Percentiles rank a stretch among this genome's conserved stretches.
Conservation (phyloP, 1,284 basidiomycete genomes). For the Vanrija sp. region DNA sequence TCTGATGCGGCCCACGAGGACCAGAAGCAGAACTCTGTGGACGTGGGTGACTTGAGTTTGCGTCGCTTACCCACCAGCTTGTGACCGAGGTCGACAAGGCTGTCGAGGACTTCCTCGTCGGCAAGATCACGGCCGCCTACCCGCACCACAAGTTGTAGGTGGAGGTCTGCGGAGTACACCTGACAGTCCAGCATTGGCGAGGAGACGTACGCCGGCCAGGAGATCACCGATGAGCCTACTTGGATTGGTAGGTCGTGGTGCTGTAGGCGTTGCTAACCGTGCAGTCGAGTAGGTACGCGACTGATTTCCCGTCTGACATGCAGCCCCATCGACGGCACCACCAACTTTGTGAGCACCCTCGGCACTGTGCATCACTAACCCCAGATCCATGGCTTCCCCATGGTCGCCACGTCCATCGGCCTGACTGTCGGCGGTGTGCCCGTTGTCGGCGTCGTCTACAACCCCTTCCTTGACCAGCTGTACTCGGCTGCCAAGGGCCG, state of each 20-base stretch:
- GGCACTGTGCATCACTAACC: neutral
- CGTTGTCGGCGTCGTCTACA: conserved; percentile 84
- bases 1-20: conserved; percentile 56
- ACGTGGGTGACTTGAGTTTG: conserved; percentile 48
- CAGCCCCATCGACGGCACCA: conserved; percentile 57
- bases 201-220: conserved; percentile 69
- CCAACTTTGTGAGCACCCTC: conserved; percentile 77
- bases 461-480: conserved; percentile 82
- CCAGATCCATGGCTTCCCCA: conserved; percentile 62
- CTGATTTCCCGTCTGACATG: conserved; percentile 4
- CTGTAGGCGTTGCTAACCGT: conserved; percentile 12
- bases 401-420: conserved; percentile 85
- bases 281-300: conserved; percentile 30
- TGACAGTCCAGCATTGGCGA: conserved; percentile 73
- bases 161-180: neutral
- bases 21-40: conserved; percentile 87
- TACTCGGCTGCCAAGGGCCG: conserved; percentile 75
- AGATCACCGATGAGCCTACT: conserved; percentile 79
- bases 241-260: conserved; percentile 63
- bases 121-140: conserved; percentile 64
- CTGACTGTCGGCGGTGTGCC: conserved; percentile 76
- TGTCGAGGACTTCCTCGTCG: conserved; percentile 80
- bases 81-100: conserved; percentile 96
- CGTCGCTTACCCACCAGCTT: conserved; percentile 50
- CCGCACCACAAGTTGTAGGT: conserved; percentile 78